Evolutionary conservation across 441 rosid genomes (phyloP).

Genomic region (Eutrema salsugineum): DNA sequence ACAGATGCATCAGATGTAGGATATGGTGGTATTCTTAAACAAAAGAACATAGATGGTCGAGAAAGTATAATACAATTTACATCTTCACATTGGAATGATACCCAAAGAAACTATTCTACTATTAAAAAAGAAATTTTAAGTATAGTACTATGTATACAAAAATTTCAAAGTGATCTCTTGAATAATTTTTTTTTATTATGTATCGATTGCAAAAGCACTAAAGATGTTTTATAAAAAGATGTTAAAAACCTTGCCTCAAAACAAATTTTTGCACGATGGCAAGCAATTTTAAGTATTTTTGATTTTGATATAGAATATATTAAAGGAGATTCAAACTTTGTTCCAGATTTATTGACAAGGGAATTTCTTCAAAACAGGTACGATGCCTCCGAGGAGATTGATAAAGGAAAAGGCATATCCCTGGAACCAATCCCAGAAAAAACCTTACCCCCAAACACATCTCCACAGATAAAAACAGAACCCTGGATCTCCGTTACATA

Average conservation of each 20-base stretch:
- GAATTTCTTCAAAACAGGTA: not conserved
- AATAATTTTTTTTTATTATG: not conserved
- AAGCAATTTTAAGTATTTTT: not conserved
- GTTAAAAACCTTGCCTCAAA: not conserved
- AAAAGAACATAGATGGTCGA: not conserved
- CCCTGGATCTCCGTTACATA: not conserved
- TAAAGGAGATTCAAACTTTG: not conserved
- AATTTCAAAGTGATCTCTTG: not conserved
- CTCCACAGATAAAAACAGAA: not conserved
- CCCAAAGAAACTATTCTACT: not conserved
- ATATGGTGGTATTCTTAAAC: not conserved
- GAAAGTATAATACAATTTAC: not conserved
- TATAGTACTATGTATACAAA: not conserved
- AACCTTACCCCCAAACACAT: not conserved
- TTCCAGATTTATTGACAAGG: not conserved
- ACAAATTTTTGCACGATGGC: not conserved
- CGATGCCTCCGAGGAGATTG: not conserved
- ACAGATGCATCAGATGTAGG: not conserved
- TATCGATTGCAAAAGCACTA: not conserved
- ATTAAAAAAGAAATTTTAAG: not conserved
- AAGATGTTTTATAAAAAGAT: not conserved
- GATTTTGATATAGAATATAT: not conserved
- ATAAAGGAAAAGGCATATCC: not conserved
- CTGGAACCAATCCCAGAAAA: not conserved
- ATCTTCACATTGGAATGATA: not conserved